Percentiles rank a stretch among this genome's conserved stretches.
These are phyloP conservation scores for Monosporascus sp. DNA, from an alignment of 2,329 filamentous ascomycete genomes.

Conservation along the genomic window DNA sequence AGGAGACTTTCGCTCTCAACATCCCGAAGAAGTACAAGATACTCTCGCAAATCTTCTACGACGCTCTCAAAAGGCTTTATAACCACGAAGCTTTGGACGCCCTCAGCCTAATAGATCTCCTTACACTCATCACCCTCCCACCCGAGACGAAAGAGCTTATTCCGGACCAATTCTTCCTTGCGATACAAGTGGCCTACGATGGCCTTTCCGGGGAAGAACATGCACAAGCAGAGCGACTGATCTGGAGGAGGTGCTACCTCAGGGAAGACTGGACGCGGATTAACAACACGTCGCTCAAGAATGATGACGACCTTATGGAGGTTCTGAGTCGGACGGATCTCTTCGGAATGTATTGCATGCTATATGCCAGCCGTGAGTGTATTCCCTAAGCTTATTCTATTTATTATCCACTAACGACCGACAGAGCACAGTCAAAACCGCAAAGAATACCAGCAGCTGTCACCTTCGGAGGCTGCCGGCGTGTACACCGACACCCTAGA, in stretches of 20 bases:
- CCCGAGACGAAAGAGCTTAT: slow-evolving; percentile 46
- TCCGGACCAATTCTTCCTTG: slow-evolving; percentile 68
- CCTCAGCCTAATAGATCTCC: slow-evolving; percentile 61
- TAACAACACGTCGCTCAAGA: slow-evolving; percentile 71
- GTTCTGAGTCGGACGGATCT: slow-evolving; percentile 61
- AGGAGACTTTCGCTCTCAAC: slow-evolving; percentile 58
- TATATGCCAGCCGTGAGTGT: slow-evolving; percentile 60
- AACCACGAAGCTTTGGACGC: slow-evolving; percentile 66
- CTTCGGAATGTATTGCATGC: slow-evolving; percentile 60
- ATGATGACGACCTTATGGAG: slow-evolving; percentile 61
- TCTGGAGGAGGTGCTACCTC: slow-evolving; percentile 85
- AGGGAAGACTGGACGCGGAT: slow-evolving; percentile 79
- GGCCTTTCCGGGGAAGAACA: slow-evolving; percentile 52
- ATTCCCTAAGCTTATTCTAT: not conserved
- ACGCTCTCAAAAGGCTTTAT: slow-evolving; percentile 64
- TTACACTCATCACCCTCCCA: slow-evolving; percentile 63
- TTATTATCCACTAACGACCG: slow-evolving; percentile 4
- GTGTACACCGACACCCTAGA: slow-evolving; percentile 59
- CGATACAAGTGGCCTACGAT: slow-evolving; percentile 56
- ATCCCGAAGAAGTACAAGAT: slow-evolving; percentile 57
- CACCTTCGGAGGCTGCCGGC: slow-evolving; percentile 50
- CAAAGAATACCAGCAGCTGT: slow-evolving; percentile 39
- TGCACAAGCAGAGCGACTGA: slow-evolving; percentile 53
- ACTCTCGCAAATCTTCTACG: slow-evolving; percentile 66
- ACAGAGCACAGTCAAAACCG: slow-evolving; percentile 37